A percentile compares a stretch with the other conserved stretches of the same genome.
Conservation (phyloP, 1,284 basidiomycete species). For the Hortiboletus rubellus region DNA sequence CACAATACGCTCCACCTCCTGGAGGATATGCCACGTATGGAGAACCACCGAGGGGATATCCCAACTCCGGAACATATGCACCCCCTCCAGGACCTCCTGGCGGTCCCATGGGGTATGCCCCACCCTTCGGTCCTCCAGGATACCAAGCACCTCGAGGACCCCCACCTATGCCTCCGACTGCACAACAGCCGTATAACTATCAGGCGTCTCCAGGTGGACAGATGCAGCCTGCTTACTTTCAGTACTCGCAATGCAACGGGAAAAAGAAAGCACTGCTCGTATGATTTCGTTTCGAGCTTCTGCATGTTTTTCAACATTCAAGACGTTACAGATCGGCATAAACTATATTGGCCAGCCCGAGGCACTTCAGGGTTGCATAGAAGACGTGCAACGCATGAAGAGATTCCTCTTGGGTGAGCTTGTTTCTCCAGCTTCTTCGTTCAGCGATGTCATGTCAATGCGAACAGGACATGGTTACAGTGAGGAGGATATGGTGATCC, state of each 20-base stretch:
- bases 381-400: constrained; percentile 81
- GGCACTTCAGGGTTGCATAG: constrained; percentile 81
- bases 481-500: constrained; percentile 80
- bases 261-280: constrained; percentile 81
- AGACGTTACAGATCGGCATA: constrained; percentile 63
- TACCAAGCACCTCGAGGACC: constrained; percentile 35
- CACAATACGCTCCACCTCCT: constrained; percentile 34
- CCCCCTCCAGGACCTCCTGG: constrained; percentile 43
- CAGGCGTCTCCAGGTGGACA: constrained; percentile 54
- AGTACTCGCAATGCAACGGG: constrained; percentile 84
- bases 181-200: constrained; percentile 69
- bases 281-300: constrained; percentile 26
- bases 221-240: constrained; percentile 62
- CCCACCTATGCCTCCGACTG: constrained; percentile 57
- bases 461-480: constrained; percentile 56
- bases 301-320: neutral
- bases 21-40: constrained; percentile 18
- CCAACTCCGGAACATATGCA: constrained; percentile 34
- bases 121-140: constrained; percentile 35
- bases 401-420: constrained; percentile 67
- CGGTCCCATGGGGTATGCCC: constrained; percentile 1
- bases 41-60: constrained; percentile 27
- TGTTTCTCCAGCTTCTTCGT: neutral
- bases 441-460: neutral
- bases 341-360: constrained; percentile 73